Evolutionary conservation across 768 basidiomycete species (phyloP).

Genomic region (Tylopilus felleus): DNA sequence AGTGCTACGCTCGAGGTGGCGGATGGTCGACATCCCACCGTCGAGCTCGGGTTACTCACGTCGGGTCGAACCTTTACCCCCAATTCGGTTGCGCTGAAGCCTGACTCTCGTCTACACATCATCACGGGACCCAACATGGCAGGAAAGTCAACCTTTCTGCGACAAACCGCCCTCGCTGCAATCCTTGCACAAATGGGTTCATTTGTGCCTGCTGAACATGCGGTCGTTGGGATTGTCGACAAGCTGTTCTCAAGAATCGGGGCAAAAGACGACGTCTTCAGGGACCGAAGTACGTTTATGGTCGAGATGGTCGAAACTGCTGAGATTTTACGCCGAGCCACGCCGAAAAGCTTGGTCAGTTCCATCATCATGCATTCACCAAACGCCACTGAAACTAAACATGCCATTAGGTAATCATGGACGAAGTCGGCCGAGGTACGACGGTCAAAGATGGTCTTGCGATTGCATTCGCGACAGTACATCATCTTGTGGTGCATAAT

Average conservation of each 20-base stretch:
- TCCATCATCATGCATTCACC: not conserved
- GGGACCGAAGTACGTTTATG: constrained; percentile 96
- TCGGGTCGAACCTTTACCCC: constrained; percentile 78
- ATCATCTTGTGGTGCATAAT: constrained; percentile 72
- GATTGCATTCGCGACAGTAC: constrained; percentile 87
- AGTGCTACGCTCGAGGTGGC: constrained; percentile 62
- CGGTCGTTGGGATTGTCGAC: constrained; percentile 82
- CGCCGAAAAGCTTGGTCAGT: constrained; percentile 74
- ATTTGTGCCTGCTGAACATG: constrained; percentile 87
- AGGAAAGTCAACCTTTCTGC: constrained; percentile 89
- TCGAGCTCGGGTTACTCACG: constrained; percentile 80
- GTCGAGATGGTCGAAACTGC: constrained; percentile 97
- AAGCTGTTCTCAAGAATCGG: constrained; percentile 92
- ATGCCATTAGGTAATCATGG: constrained; percentile 85
- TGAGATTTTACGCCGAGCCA: constrained; percentile 83
- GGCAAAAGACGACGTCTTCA: constrained; percentile 91
- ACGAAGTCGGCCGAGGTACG: constrained; percentile 97
- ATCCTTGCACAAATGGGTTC: constrained; percentile 92
- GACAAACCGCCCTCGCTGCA: constrained; percentile 85
- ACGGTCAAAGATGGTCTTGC: constrained; percentile 90
- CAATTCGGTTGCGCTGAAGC: constrained; percentile 67
- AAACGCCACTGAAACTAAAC: constrained; percentile 3
- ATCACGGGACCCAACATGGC: constrained; percentile 98
- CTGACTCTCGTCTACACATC: constrained; percentile 64
- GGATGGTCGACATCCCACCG: constrained; percentile 89